These are phyloP conservation scores for Galeopsis tetrahit DNA, from an alignment of 257 asterid species.

Conservation along the genomic window DNA sequence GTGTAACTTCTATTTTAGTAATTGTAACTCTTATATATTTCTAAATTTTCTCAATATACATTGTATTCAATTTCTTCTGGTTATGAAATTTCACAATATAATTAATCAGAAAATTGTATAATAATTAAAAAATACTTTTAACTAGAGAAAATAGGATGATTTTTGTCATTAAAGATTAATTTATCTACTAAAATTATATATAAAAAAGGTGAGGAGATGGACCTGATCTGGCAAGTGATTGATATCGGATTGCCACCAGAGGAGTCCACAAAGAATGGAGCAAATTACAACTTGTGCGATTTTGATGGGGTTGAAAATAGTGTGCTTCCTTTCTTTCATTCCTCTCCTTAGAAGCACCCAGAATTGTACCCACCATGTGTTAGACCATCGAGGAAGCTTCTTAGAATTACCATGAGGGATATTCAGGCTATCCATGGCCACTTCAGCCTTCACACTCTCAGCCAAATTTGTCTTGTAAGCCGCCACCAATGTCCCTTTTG, in stretches of 20 bases:
- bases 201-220: background rate
- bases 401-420: conserved; percentile 26
- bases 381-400: conserved; percentile 53
- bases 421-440: conserved; percentile 20
- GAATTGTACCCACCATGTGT: conserved; percentile 74
- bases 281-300: conserved; percentile 51
- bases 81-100: too few species aligned
- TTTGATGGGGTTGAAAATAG: conserved; percentile 56
- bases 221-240: conserved; percentile 27
- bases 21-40: too few species aligned
- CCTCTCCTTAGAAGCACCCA: conserved; percentile 61
- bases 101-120: too few species aligned
- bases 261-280: conserved; percentile 40
- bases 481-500: conserved; percentile 46
- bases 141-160: too few species aligned
- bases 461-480: conserved; percentile 47
- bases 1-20: too few species aligned
- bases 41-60: too few species aligned
- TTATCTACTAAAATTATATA: too few species aligned
- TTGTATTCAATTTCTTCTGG: too few species aligned
- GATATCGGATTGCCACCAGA: conserved; percentile 15
- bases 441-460: conserved; percentile 40
- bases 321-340: conserved; percentile 65
- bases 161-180: too few species aligned
- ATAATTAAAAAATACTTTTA: too few species aligned